Evolutionary conservation across 352 stramenopile species (phyloP).

Genomic region (Pythium vanterpoolii): DNA sequence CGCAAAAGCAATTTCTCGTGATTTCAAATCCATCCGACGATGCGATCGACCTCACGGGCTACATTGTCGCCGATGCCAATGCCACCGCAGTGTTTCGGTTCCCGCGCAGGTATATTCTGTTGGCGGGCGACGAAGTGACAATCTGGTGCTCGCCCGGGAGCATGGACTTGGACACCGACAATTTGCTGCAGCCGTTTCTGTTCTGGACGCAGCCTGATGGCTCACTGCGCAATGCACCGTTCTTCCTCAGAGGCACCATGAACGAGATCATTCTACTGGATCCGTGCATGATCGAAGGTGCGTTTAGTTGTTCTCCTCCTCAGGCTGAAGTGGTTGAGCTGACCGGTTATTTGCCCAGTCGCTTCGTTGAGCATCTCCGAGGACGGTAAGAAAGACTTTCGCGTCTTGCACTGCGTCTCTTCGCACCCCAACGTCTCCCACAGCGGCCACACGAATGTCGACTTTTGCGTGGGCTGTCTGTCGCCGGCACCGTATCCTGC

Average conservation of each 20-base stretch:
- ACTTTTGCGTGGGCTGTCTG: constrained; percentile 66
- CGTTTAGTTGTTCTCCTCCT: not conserved
- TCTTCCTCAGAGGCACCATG: constrained; percentile 38
- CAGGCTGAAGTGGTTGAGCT: not conserved
- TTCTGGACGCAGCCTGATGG: constrained; percentile 71
- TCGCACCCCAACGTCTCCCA: constrained; percentile 30
- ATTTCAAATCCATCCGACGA: constrained; percentile 78
- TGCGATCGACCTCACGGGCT: constrained; percentile 67
- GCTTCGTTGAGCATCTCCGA: constrained; percentile 66
- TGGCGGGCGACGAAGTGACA: constrained; percentile 76
- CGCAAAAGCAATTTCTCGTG: constrained; percentile 75
- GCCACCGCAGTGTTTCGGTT: constrained; percentile 58
- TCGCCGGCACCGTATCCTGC: constrained; percentile 39
- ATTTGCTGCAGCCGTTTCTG: constrained; percentile 74
- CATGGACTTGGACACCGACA: constrained; percentile 70
- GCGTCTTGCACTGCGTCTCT: constrained; percentile 72
- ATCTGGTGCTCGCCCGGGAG: constrained; percentile 70
- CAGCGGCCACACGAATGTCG: constrained; percentile 19
- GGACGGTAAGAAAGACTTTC: constrained; percentile 69
- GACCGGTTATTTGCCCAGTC: constrained; percentile 20
- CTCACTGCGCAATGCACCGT: constrained; percentile 51
- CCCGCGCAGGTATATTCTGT: constrained; percentile 59
- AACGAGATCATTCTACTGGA: constrained; percentile 80
- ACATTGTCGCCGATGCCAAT: constrained; percentile 45
- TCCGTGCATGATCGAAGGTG: constrained; percentile 66